Conservation (phyloP, 2,329 filamentous ascomycete genomes). For the Cladobotryum mycophilum region DNA sequence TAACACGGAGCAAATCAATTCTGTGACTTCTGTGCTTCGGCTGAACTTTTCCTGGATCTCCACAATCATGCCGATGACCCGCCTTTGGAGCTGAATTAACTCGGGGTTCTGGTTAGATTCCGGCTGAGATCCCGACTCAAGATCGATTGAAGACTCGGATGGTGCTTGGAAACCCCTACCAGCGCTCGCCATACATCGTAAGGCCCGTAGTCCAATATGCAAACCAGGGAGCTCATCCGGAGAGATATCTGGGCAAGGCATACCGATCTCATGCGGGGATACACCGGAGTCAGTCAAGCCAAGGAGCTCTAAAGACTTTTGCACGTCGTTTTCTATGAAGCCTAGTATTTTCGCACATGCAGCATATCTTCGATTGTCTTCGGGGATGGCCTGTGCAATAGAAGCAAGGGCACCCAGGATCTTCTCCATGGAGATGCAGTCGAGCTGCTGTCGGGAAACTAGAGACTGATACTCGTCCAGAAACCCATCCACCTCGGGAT, state of each 20-base stretch:
- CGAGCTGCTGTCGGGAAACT: conserved; percentile 45
- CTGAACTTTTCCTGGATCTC: conserved; percentile 48
- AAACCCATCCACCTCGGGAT: conserved; percentile 60
- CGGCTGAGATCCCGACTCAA: conserved; percentile 44
- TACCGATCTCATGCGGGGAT: not conserved
- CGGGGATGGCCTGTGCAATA: conserved; percentile 65
- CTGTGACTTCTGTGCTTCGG: conserved; percentile 59
- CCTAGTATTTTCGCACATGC: conserved; percentile 53
- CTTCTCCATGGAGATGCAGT: conserved; percentile 65
- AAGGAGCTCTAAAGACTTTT: conserved; percentile 17
- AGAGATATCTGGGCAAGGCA: conserved; percentile 24
- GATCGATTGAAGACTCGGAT: conserved; percentile 59
- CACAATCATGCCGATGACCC: conserved; percentile 41
- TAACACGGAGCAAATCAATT: conserved; percentile 65
- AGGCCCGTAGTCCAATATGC: conserved; percentile 46
- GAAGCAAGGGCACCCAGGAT: conserved; percentile 68
- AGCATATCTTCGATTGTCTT: conserved; percentile 46
- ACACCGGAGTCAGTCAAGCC: conserved; percentile 7
- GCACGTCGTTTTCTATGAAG: conserved; percentile 54
- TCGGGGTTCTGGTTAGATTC: conserved; percentile 8
- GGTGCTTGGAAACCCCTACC: conserved; percentile 67
- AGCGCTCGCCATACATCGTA: conserved; percentile 64
- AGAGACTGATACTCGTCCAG: conserved; percentile 65
- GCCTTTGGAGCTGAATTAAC: conserved; percentile 34
- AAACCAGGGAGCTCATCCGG: conserved; percentile 38